phyloP scores from a whole-genome alignment of 2,329 filamentous ascomycete species.

The Clonostachys solani region DNA sequence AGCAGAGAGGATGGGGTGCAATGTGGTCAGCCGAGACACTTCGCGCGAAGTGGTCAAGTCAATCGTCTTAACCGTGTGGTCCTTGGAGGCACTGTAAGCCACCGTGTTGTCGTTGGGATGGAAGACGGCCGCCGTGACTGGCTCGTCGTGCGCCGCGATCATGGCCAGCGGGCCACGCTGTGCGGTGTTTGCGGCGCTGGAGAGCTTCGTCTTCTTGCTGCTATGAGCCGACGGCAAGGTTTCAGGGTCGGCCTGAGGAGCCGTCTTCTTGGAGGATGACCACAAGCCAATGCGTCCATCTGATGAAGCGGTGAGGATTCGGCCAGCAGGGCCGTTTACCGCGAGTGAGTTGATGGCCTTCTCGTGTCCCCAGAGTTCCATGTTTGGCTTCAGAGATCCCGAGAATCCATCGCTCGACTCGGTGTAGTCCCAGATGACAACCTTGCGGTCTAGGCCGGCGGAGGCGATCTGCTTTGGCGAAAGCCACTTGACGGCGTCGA shows the following conservation, averaged over 20 bases:
- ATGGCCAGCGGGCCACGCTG: constrained; percentile 78
- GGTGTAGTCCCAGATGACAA: constrained; percentile 86
- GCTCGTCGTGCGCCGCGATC: constrained; percentile 65
- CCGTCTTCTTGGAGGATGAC: constrained; percentile 73
- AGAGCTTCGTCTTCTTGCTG: constrained; percentile 73
- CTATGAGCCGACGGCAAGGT: constrained; percentile 64
- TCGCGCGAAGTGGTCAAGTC: constrained; percentile 78
- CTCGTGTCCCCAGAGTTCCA: constrained; percentile 82
- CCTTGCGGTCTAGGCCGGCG: constrained; percentile 76
- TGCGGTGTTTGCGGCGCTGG: constrained; percentile 37
- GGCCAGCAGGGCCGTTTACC: constrained; percentile 67
- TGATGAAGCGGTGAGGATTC: constrained; percentile 79
- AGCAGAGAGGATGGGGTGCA: constrained; percentile 78
- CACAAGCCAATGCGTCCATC: constrained; percentile 87
- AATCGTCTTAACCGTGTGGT: constrained; percentile 87
- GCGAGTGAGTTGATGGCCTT: constrained; percentile 70
- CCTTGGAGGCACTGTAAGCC: constrained; percentile 86
- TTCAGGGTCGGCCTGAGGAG: constrained; percentile 66
- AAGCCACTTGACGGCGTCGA: constrained; percentile 82
- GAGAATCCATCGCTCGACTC: constrained; percentile 59
- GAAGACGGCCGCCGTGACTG: constrained; percentile 79
- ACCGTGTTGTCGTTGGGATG: constrained; percentile 81
- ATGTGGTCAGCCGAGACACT: constrained; percentile 79
- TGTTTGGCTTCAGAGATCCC: constrained; percentile 61
- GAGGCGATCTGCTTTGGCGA: constrained; percentile 76